A percentile compares a stretch with the other conserved stretches of the same genome.
phyloP scores from a whole-genome alignment of 495 filamentous ascomycete species.

The Hyphodiscus hymeniophilus region DNA sequence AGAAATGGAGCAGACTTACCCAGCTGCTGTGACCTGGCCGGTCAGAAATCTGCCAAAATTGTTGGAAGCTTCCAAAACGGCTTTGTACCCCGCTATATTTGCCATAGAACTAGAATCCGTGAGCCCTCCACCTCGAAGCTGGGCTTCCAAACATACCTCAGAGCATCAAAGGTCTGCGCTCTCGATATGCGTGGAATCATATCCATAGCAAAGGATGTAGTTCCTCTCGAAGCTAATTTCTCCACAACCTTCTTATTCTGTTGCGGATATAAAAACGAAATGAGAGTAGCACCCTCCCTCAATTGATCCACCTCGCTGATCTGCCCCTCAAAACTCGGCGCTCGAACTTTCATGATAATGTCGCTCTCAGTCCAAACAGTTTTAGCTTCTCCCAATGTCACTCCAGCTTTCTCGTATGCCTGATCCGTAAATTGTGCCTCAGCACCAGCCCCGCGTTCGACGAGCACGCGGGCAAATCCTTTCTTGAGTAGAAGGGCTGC shows the following conservation, averaged over 20 bases:
- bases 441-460: slow-evolving; percentile 68
- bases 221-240: slow-evolving; percentile 51
- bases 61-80: slow-evolving; percentile 74
- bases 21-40: slow-evolving; percentile 76
- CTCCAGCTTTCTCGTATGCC: slow-evolving; percentile 64
- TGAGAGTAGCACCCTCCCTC: slow-evolving; percentile 55
- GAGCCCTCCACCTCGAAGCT: slow-evolving; percentile 1
- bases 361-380: slow-evolving; percentile 60
- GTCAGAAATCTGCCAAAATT: slow-evolving; percentile 75
- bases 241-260: slow-evolving; percentile 66
- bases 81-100: slow-evolving; percentile 83
- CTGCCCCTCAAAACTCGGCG: slow-evolving; percentile 42
- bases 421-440: slow-evolving; percentile 64
- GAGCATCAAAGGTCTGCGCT: slow-evolving; percentile 73
- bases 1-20: slow-evolving; percentile 25
- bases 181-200: slow-evolving; percentile 75
- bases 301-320: slow-evolving; percentile 50
- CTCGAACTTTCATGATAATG: slow-evolving; percentile 72
- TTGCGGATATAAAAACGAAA: slow-evolving; percentile 67
- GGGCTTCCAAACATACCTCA: slow-evolving; percentile 32
- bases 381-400: slow-evolving; percentile 53
- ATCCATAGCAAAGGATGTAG: slow-evolving; percentile 74
- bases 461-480: slow-evolving; percentile 61
- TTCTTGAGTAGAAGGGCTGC: slow-evolving; percentile 70
- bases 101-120: slow-evolving; percentile 56